Base-by-base conservation (phyloP, 2,329 filamentous ascomycete genomes). In the Cordyceps fumosorosea region DNA sequence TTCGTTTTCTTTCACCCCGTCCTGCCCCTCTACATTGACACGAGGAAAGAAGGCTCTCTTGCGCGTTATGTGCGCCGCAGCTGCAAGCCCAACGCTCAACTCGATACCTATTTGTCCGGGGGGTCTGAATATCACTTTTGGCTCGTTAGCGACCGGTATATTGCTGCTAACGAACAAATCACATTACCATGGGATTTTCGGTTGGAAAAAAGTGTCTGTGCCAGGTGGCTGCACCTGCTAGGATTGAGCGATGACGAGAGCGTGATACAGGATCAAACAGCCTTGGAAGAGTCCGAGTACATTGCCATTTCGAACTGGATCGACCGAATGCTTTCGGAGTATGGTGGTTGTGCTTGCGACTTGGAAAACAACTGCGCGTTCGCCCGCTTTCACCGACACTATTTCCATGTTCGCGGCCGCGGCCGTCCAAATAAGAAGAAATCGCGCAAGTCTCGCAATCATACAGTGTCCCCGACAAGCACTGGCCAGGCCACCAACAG, bases 11-110 rank as follows among this genome's bases (percentile, higher is more conserved):
- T 98, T 74, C 93, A 96, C 69, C 91, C 92, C 1, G 83, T 88
- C 63, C 84, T 98, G 10, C 93, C 93, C 0, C 84, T 99, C 14
- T 96, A 93, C 76, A 95, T 99, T 69, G 95, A 97, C 74, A 95
- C 93, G 11, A 84, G 95, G 64, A 85, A 85, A 72, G 91, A 96
- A 77, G 95, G 93, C 24, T 96, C 91, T 5, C 79, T 86, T 42
- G 87, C 95, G 62, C 89, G 95, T 51, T 97, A 95, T 71, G 87
- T 96, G n/a, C 86, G 95, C 62, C 86, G 93, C 66, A 98, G 95
- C 69, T 99, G 95, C 77, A 86, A 85, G 64, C 91, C 95, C 1
- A 99, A 98, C 70, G 86, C 95, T n/a, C 83, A 84, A 37, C 80
- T 98, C 68, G 93, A 95, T 71, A 96, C 93, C 0, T 90, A 92